phyloP scores from a whole-genome alignment of 2,329 filamentous ascomycete species.

The Lomentospora prolificans region DNA sequence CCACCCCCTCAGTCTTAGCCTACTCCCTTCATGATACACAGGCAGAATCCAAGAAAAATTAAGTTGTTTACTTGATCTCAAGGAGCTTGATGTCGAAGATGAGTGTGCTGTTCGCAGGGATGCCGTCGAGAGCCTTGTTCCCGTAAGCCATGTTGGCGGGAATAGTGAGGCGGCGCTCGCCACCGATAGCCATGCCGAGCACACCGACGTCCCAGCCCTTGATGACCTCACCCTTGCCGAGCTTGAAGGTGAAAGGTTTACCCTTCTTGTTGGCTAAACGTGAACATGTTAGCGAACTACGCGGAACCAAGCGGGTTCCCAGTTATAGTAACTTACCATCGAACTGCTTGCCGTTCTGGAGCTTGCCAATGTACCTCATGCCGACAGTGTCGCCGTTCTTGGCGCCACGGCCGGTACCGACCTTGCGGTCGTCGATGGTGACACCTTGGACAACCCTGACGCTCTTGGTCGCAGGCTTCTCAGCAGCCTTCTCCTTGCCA shows the following conservation, averaged over 20 bases:
- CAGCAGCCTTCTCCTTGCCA: conserved; percentile 27
- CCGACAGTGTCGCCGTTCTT: conserved; percentile 87
- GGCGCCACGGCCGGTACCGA: conserved; percentile 70
- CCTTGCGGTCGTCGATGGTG: conserved; percentile 89
- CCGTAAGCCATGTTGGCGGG: conserved; percentile 85
- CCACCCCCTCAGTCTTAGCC: too few species aligned
- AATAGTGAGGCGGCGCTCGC: conserved; percentile 86
- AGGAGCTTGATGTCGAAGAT: conserved; percentile 86
- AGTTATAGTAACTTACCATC: conserved; percentile 57
- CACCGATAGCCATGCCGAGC: conserved; percentile 82
- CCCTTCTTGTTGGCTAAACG: conserved; percentile 89
- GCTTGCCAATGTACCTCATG: conserved; percentile 98
- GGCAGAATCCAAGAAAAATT: not conserved
- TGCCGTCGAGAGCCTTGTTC: conserved; percentile 69
- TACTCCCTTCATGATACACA: not conserved
- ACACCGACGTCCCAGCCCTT: conserved; percentile 98
- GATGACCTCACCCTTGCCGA: conserved; percentile 91
- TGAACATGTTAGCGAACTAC: conserved; percentile 15
- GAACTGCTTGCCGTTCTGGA: conserved; percentile 87
- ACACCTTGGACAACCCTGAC: conserved; percentile 80
- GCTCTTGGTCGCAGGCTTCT: conserved; percentile 35
- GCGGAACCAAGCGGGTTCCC: too few species aligned
- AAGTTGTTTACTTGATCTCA: conserved; percentile 60
- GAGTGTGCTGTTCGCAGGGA: conserved; percentile 83
- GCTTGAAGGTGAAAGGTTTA: conserved; percentile 93